Percentiles rank a stretch among this genome's conserved stretches.
These are phyloP conservation scores for Sphagnum contortum DNA, from an alignment of 225 moss, liverwort and hornwort species.

Conservation along the genomic window DNA sequence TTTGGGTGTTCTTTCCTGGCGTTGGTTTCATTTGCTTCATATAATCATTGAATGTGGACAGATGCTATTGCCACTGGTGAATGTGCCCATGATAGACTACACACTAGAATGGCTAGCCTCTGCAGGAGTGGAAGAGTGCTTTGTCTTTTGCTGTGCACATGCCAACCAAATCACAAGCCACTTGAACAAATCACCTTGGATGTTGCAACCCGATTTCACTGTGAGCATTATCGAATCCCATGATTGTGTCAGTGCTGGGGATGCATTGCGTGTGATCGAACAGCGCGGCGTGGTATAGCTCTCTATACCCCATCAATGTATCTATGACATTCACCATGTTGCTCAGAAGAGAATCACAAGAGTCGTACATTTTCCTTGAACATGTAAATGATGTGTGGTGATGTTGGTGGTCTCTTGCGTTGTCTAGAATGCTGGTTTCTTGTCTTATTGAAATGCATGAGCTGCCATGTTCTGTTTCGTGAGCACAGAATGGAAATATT, in stretches of 20 bases:
- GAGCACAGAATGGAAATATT: not conserved
- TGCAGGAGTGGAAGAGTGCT: slow-evolving; percentile 90
- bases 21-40: too few relatives aligned
- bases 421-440: too few relatives aligned
- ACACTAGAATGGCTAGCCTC: slow-evolving; percentile 91
- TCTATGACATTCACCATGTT: not conserved
- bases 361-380: too few relatives aligned
- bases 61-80: slow-evolving; percentile 93
- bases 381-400: too few relatives aligned
- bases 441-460: too few relatives aligned
- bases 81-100: slow-evolving; percentile 98
- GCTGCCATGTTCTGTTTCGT: not conserved
- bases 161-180: slow-evolving; percentile 78
- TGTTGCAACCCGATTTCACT: slow-evolving; percentile 67
- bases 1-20: too few relatives aligned
- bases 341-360: too few relatives aligned
- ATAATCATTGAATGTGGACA: slow-evolving; percentile 9
- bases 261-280: slow-evolving; percentile 87
- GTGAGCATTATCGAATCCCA: slow-evolving; percentile 76
- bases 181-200: slow-evolving; percentile 67
- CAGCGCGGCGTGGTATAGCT: slow-evolving; percentile 83
- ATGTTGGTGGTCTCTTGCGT: too few relatives aligned
- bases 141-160: slow-evolving; percentile 94
- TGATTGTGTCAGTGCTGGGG: slow-evolving; percentile 98
- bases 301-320: not conserved